Evolutionary conservation across 192 early-diverging fungal species (phyloP), one percentile per base, ranked within the genome.

Genomic region (Coemansia sp.): DNA sequence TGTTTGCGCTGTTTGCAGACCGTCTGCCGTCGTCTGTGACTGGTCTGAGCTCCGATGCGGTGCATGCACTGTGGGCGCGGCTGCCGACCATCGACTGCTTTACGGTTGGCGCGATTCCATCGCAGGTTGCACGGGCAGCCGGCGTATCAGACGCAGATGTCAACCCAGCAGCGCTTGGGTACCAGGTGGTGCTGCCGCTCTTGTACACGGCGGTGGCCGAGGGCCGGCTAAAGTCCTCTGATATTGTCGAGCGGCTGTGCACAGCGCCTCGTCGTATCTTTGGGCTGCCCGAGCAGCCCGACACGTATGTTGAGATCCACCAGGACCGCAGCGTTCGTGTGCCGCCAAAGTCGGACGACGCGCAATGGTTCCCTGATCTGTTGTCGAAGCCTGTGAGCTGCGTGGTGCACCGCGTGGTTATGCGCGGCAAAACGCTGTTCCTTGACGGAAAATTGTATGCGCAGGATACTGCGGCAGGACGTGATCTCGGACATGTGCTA

Each of bases 291-390:
- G 86, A 90, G 64, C 93, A 97, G 79, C 75, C 88, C 8, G 94
- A 97, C 64, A 97, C 96, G 11, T 96, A 93, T 51, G 84, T 98
- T 24, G 96, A 98, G 83, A 86, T 98, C 54, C 93, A 97, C 74
- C 79, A 94, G 61, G 94, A 95, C 66, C 87, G 94, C 19, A 70
- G 83, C 37, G 78, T 72, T 14, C 59, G 76, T 9, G 73, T 88
- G n/a, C 64, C 85, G 27, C 59, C 57, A 15, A 64, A 47, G 22
- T 52, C 69, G 3, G 64, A 64, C 48, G 78, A 81, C 53, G 66
- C 70, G 6, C 59, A 63, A 53, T 81, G 78, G 78, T 72, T 81
- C 59, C 57, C 78, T 5, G 56, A 32, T 14, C 83, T 94, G 32
- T 72, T 79, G 51, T 87, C 84, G 24, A 82, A 84, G 69, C 71